Evolutionary conservation across 208 protist species (phyloP).

Genomic region (Crithidia mellificae): DNA sequence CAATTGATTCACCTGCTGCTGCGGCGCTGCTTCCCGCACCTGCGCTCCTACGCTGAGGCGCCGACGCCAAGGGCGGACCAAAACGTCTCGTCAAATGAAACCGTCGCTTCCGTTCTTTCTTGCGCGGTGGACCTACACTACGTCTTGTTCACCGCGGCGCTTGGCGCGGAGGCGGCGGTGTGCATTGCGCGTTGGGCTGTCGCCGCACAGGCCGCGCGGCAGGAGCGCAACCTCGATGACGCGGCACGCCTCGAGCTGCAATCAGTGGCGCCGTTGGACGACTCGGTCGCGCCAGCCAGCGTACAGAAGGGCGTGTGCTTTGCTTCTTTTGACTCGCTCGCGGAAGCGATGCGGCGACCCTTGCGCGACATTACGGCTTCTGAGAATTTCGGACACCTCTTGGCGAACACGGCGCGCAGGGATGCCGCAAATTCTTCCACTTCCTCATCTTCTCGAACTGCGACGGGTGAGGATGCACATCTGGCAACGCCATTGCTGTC

Average conservation of each 20-base stretch:
- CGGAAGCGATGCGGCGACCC: slow-evolving; percentile 10
- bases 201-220: slow-evolving; percentile 18
- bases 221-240: slow-evolving; percentile 6
- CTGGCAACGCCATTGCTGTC: slow-evolving; percentile 18
- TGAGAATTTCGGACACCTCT: too few relatives aligned
- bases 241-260: slow-evolving; percentile 7
- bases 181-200: slow-evolving; percentile 40
- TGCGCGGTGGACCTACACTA: slow-evolving; percentile 38
- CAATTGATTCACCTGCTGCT: slow-evolving; percentile 37
- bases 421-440: too few relatives aligned
- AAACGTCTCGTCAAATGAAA: slow-evolving; percentile 1
- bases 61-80: background rate
- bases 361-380: too few relatives aligned
- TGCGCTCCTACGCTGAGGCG: slow-evolving; percentile 33
- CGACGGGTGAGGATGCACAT: background rate
- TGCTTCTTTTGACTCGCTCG: slow-evolving; percentile 24
- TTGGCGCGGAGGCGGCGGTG: slow-evolving; percentile 36
- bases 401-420: background rate
- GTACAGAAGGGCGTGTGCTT: slow-evolving; percentile 13
- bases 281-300: background rate
- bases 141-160: slow-evolving; percentile 38
- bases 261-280: background rate
- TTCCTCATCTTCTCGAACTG: too few relatives aligned
- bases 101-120: slow-evolving; percentile 20
- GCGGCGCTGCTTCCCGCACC: slow-evolving; percentile 46